A percentile compares a stretch with the other conserved stretches of the same genome.
phyloP scores from a whole-genome alignment of 441 rosid genomes.

The Pelargonium australe region DNA sequence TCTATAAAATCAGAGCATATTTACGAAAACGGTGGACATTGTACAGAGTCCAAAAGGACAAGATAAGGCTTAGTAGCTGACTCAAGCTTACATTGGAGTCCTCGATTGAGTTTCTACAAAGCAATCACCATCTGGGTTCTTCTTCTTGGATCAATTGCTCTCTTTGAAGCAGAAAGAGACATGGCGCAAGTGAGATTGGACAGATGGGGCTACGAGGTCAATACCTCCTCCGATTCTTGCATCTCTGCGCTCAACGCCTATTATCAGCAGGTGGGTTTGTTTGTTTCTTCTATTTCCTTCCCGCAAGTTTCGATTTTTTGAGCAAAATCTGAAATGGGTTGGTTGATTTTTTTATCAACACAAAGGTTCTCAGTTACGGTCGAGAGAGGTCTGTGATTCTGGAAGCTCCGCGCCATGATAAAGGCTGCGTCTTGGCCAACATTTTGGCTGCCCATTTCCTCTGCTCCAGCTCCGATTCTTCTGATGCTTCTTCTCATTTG shows the following conservation, averaged over 20 bases:
- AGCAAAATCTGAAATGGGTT: slow-evolving; percentile 8
- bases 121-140: background rate
- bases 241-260: slow-evolving; percentile 60
- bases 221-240: slow-evolving; percentile 55
- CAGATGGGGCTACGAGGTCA: slow-evolving; percentile 68
- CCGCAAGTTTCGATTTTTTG: background rate
- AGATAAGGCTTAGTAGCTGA: background rate
- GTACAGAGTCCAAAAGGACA: too few species aligned
- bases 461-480: slow-evolving; percentile 35
- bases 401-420: slow-evolving; percentile 52
- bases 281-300: slow-evolving; percentile 9
- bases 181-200: slow-evolving; percentile 50
- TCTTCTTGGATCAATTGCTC: background rate
- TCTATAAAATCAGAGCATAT: background rate
- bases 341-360: background rate
- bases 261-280: slow-evolving; percentile 47
- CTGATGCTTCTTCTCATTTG: slow-evolving; percentile 30
- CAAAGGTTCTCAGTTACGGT: slow-evolving; percentile 68
- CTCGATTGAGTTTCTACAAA: background rate
- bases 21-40: background rate
- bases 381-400: slow-evolving; percentile 56
- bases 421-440: slow-evolving; percentile 67
- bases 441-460: slow-evolving; percentile 70
- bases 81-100: slow-evolving; percentile 2
- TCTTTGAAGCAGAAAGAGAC: too few species aligned